Base-by-base conservation (phyloP, 352 stramenopile genomes). In the Phytophthora nicotianae region DNA sequence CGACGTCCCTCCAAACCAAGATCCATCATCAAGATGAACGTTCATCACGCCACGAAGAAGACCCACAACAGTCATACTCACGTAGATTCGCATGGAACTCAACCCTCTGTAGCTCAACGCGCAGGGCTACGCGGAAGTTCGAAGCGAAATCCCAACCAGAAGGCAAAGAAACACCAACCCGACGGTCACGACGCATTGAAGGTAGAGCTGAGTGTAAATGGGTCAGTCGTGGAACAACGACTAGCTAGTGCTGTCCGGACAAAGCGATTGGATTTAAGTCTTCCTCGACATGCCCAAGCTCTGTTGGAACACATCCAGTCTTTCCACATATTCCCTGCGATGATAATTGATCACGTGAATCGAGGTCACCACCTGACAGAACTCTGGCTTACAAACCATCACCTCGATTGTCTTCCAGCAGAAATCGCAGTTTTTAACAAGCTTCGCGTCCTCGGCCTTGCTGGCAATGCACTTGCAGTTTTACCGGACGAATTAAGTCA, bases 321-420 rank as follows among this genome's bases (percentile, higher is more conserved):
- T 0, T 72, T 73, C 27, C 77, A 83, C 17, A 41, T 76, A 24
- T 83, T 90, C 27, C 81, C 81, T 8, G 43, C 65, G 2, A 58
- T 68, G 17, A 54, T 91, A 32, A 24, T 86, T 21, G 27, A 59
- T 16, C 63, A 83, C 20, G 58, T 62, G 58, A 52, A 64, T 4
- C 40, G 70, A 7, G 74, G 64, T 17, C 70, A 66, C 40, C 77
- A 76, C 19, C 66, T 86, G 20, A 75, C 48, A 16, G 79, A 90
- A 23, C 64, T 89, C 8, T 90, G 81, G 81, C 58, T 90, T 41
- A 86, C 84, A 20, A 93, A 93, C 65, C 75, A 88, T 48, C 70
- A 72, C 14, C 57, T 88, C 8, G 49, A 52, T 3, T 43, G 42
- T 9, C 49, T 91, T 2, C 81, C 75, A 17, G 26, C 70, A 4